These are phyloP conservation scores for Fraxinus excelsior DNA, from an alignment of 257 asterid species.

Conservation along the genomic window DNA sequence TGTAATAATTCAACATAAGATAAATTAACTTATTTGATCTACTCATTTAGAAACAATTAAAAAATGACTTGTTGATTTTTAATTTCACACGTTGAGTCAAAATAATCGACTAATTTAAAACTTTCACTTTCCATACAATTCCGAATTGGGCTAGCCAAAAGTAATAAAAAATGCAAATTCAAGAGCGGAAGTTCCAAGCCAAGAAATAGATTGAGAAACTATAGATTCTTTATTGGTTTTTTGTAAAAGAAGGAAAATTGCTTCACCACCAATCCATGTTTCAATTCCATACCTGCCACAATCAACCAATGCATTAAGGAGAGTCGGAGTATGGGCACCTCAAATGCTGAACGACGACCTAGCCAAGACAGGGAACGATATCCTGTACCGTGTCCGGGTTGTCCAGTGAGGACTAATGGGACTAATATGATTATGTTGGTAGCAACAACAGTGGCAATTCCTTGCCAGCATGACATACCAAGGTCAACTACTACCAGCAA, in stretches of 20 bases:
- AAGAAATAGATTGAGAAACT: slow-evolving; percentile 39
- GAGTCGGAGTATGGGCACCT: slow-evolving; percentile 87
- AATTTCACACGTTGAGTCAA: too few species aligned
- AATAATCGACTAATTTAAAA: too few species aligned
- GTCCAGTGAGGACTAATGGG: slow-evolving; percentile 74
- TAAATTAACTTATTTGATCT: too few species aligned
- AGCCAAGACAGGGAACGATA: slow-evolving; percentile 82
- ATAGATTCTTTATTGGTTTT: slow-evolving; percentile 36
- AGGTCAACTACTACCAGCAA: slow-evolving; percentile 93
- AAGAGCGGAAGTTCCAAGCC: slow-evolving; percentile 87
- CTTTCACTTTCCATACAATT: slow-evolving; percentile 44
- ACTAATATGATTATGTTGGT: slow-evolving; percentile 63
- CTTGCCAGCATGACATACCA: slow-evolving; percentile 99
- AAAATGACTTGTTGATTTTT: too few species aligned
- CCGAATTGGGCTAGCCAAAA: slow-evolving; percentile 78
- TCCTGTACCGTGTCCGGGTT: slow-evolving; percentile 82
- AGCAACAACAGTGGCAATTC: slow-evolving; percentile 76
- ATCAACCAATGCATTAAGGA: slow-evolving; percentile 70
- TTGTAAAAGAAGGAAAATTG: slow-evolving; percentile 74
- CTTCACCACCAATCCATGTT: slow-evolving; percentile 95
- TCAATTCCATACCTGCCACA: slow-evolving; percentile 98
- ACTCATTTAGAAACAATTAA: too few species aligned
- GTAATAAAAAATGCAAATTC: slow-evolving; percentile 72
- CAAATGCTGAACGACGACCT: slow-evolving; percentile 75
- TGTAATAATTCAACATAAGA: too few species aligned